A percentile compares a stretch with the other conserved stretches of the same genome.
Conservation (phyloP, 139 green algal genomes). For the Chlamydomonas incerta region DNA sequence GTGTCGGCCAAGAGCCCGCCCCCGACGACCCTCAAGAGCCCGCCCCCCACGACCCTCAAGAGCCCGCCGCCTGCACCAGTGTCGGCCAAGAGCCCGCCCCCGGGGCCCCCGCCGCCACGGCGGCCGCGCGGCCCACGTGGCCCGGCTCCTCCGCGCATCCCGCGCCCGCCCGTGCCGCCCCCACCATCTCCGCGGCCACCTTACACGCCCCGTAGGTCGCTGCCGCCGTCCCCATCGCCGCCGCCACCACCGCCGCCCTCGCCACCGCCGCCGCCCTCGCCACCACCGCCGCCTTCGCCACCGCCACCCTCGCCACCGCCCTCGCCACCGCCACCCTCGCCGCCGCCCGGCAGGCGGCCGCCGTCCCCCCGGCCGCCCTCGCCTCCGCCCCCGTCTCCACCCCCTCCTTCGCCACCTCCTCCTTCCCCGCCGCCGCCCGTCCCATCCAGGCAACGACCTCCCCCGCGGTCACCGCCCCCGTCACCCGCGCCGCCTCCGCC, state of each 20-base stretch:
- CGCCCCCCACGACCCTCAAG: neutral
- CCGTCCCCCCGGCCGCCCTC: neutral
- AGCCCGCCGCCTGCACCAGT: neutral
- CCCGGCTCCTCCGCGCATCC: neutral
- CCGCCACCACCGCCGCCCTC: neutral
- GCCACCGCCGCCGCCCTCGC: neutral
- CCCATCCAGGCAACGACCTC: neutral
- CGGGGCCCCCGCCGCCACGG: neutral
- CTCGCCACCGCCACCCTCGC: no score
- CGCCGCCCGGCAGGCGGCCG: neutral
- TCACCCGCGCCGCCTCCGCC: neutral
- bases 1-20: neutral
- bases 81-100: neutral
- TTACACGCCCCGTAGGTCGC: neutral
- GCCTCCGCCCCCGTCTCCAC: neutral
- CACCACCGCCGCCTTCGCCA: neutral
- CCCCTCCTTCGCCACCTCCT: neutral
- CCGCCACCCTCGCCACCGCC: neutral
- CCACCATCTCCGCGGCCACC: neutral
- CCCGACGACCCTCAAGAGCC: neutral
- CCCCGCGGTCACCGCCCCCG: neutral
- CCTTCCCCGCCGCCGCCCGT: neutral
- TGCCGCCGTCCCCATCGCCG: neutral
- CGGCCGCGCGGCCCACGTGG: neutral
- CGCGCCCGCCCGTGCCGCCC: neutral